Conservation (phyloP, 2,329 filamentous ascomycete genomes). For the Cytospora schulzeri region DNA sequence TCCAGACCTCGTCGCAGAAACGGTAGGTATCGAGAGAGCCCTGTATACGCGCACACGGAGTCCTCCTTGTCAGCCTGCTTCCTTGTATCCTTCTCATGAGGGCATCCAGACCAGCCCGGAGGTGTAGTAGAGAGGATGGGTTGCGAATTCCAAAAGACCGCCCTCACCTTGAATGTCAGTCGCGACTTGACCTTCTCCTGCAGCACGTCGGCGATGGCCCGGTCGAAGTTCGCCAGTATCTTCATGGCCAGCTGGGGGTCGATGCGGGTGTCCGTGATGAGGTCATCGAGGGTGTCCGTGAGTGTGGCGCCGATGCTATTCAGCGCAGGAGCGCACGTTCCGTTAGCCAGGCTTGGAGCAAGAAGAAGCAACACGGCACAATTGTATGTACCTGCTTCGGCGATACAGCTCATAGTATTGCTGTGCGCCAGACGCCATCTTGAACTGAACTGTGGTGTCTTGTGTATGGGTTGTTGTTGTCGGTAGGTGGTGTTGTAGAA, state of each 20-base stretch:
- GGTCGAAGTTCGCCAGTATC: constrained; percentile 94
- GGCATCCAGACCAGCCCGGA: too few species aligned
- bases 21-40: constrained; percentile 97
- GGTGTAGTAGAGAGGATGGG: too few species aligned
- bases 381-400: constrained; percentile 92
- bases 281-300: constrained; percentile 94
- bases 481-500: constrained; percentile 32
- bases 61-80: constrained; percentile 17
- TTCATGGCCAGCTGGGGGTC: constrained; percentile 99
- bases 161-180: constrained; percentile 85
- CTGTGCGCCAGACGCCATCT: constrained; percentile 54
- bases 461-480: constrained; percentile 17
- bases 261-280: constrained; percentile 93
- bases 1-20: constrained; percentile 99
- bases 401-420: constrained; percentile 94
- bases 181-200: constrained; percentile 91
- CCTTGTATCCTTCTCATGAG: too few species aligned
- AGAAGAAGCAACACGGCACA: constrained; percentile 24
- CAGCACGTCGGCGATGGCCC: constrained; percentile 86
- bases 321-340: constrained; percentile 20
- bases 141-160: background rate
- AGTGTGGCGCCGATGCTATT: constrained; percentile 85
- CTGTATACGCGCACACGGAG: constrained; percentile 48
- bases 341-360: constrained; percentile 31
- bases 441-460: constrained; percentile 33